Percentiles rank a stretch among this genome's conserved stretches.
These are phyloP conservation scores for Potentilla sterilis DNA, from an alignment of 306 rosid genomes.

Conservation along the genomic window DNA sequence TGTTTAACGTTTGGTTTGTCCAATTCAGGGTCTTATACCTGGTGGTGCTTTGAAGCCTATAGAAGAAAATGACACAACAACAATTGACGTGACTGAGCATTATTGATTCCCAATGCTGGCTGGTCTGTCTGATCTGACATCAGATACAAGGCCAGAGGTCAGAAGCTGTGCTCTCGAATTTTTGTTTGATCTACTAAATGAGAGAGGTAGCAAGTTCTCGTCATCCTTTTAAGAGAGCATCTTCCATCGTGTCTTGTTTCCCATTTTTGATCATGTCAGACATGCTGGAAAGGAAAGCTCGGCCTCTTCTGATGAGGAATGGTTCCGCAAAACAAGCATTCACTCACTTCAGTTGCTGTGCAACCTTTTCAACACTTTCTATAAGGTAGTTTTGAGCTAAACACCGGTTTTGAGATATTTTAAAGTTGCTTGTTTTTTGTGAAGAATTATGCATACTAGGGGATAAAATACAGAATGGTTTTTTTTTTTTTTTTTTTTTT, in stretches of 20 bases:
- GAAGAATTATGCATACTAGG: background rate
- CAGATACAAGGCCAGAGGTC: slow-evolving; percentile 95
- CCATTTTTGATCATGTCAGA: slow-evolving; percentile 96
- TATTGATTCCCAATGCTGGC: slow-evolving; percentile 99
- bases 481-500: too few relatives aligned
- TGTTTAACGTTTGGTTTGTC: slow-evolving; percentile 25
- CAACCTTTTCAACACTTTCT: slow-evolving; percentile 97
- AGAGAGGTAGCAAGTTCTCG: slow-evolving; percentile 97
- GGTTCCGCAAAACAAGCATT: slow-evolving; percentile 89
- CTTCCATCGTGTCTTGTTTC: slow-evolving; percentile 95
- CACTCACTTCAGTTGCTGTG: slow-evolving; percentile 97
- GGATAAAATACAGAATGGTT: too few relatives aligned
- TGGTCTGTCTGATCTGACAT: slow-evolving; percentile 95
- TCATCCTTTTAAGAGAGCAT: slow-evolving; percentile 91
- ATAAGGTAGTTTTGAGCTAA: slow-evolving; percentile 59
- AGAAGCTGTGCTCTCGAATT: slow-evolving; percentile 98
- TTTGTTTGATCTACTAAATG: slow-evolving; percentile 92
- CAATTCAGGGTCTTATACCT: slow-evolving; percentile 82
- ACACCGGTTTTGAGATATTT: slow-evolving; percentile 9
- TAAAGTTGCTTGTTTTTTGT: slow-evolving; percentile 14
- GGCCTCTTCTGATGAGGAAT: slow-evolving; percentile 69
- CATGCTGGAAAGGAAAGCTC: slow-evolving; percentile 85
- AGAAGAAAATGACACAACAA: slow-evolving; percentile 51
- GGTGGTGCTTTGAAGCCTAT: slow-evolving; percentile 94
- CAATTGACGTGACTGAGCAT: slow-evolving; percentile 86